These are phyloP conservation scores for Gilbertella persicaria DNA, from an alignment of 371 early-diverging fungal species.

Conservation along the genomic window DNA sequence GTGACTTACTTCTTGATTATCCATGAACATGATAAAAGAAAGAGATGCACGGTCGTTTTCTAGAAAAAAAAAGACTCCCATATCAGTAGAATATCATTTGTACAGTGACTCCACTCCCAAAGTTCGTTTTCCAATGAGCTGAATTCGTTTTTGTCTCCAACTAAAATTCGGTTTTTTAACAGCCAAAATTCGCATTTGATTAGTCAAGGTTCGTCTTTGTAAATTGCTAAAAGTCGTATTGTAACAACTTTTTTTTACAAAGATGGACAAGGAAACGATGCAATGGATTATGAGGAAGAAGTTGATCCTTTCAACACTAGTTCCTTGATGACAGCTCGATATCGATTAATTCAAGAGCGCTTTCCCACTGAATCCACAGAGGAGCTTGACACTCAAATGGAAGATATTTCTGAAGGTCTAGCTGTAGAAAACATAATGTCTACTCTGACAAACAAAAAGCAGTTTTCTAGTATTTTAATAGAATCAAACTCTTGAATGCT, in stretches of 20 bases:
- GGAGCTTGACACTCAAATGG: conserved; percentile 7
- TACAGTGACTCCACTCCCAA: conserved; percentile 2
- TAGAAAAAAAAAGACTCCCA: too few relatives aligned
- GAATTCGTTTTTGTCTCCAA: conserved; percentile 5
- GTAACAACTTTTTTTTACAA: background rate
- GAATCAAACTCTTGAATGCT: conserved; percentile 4
- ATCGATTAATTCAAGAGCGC: conserved; percentile 1
- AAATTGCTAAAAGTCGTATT: background rate
- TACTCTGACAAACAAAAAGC: conserved; percentile 9
- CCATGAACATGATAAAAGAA: too few relatives aligned
- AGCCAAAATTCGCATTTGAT: background rate
- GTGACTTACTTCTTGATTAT: too few relatives aligned
- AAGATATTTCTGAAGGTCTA: too few relatives aligned
- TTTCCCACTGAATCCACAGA: conserved; percentile 11
- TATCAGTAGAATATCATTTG: too few relatives aligned
- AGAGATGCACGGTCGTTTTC: too few relatives aligned
- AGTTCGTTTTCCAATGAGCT: conserved; percentile 4
- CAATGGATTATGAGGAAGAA: conserved; percentile 6
- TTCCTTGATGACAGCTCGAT: conserved; percentile 8
- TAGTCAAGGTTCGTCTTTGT: conserved; percentile 1
- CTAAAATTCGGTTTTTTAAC: conserved; percentile 3
- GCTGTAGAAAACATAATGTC: background rate
- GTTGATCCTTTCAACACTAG: conserved; percentile 14
- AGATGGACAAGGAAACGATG: conserved; percentile 11
- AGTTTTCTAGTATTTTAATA: conserved; percentile 6